A percentile compares a stretch with the other conserved stretches of the same genome.
Evolutionary conservation across 345 rosid species (phyloP).

Genomic region (Rhizophora apiculata): DNA sequence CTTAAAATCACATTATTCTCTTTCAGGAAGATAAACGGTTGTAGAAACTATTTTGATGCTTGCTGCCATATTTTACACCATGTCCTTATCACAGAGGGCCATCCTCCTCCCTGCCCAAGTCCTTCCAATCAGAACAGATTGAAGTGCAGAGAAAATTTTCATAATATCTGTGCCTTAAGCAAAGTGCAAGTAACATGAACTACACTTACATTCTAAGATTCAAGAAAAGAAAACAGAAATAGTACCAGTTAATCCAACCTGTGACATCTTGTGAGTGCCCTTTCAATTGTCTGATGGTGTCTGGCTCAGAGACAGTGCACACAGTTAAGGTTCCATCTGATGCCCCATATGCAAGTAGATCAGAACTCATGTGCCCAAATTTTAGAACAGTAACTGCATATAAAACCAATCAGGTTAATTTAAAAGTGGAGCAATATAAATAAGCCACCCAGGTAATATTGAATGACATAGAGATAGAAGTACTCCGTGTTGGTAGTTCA

Average conservation of each 20-base stretch:
- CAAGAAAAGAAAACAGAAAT: constrained; percentile 40
- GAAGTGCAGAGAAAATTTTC: too few relatives aligned
- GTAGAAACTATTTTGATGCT: too few relatives aligned
- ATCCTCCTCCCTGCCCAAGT: too few relatives aligned
- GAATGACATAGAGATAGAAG: not conserved
- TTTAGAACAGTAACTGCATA: constrained; percentile 84
- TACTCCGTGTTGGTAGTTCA: not conserved
- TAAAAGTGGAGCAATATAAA: not conserved
- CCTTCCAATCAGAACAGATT: too few relatives aligned
- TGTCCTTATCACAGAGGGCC: too few relatives aligned
- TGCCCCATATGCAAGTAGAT: constrained; percentile 91
- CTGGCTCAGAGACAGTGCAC: constrained; percentile 73
- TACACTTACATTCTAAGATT: constrained; percentile 13
- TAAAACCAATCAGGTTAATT: constrained; percentile 20
- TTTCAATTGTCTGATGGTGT: constrained; percentile 54
- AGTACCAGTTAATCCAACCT: constrained; percentile 89
- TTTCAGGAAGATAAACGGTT: too few relatives aligned
- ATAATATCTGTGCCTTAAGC: not conserved
- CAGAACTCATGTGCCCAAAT: constrained; percentile 96
- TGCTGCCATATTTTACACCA: too few relatives aligned
- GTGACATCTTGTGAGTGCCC: constrained; percentile 97
- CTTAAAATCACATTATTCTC: too few relatives aligned
- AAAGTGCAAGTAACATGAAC: not conserved
- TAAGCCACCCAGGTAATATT: not conserved
- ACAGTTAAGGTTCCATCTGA: constrained; percentile 89